Evolutionary conservation across 306 rosid genomes (phyloP).

Genomic region (Fagus crenata): DNA sequence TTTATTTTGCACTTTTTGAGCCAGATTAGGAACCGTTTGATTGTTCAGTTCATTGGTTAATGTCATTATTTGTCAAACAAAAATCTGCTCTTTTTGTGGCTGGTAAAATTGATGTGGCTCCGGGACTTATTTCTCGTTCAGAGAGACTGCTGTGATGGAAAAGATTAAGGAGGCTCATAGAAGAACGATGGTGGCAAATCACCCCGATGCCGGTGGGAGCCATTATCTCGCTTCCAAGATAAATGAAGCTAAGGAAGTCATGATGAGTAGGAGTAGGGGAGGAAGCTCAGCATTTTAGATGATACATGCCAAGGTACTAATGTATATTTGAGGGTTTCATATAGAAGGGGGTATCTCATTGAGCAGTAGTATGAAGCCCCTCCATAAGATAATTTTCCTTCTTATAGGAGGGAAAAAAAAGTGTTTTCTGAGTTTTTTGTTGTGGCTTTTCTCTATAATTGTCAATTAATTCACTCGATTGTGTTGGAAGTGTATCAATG

Average conservation of each 20-base stretch:
- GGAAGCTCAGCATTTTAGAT: slow-evolving; percentile 29
- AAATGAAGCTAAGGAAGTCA: slow-evolving; percentile 39
- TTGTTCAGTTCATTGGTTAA: too few species aligned
- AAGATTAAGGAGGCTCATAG: slow-evolving; percentile 38
- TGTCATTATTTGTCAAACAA: too few species aligned
- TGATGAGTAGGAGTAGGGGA: slow-evolving; percentile 14
- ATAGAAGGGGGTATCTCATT: not conserved
- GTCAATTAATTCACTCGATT: too few species aligned
- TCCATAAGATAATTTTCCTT: too few species aligned
- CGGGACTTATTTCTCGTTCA: not conserved
- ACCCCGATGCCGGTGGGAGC: slow-evolving; percentile 45
- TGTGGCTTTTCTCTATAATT: too few species aligned
- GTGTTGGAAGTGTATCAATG: too few species aligned
- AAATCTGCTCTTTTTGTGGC: not conserved
- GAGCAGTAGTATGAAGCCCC: too few species aligned
- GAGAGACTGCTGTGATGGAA: slow-evolving; percentile 26
- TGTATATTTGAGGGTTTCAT: not conserved
- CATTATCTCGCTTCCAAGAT: slow-evolving; percentile 42
- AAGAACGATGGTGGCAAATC: slow-evolving; percentile 44
- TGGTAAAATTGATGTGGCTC: not conserved
- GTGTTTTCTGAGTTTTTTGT: too few species aligned
- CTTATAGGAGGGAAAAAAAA: too few species aligned
- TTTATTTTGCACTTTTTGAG: not conserved
- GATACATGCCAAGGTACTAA: not conserved
- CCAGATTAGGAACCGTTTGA: not conserved